Conservation (phyloP, 345 rosid genomes). For the Turritis glabra region DNA sequence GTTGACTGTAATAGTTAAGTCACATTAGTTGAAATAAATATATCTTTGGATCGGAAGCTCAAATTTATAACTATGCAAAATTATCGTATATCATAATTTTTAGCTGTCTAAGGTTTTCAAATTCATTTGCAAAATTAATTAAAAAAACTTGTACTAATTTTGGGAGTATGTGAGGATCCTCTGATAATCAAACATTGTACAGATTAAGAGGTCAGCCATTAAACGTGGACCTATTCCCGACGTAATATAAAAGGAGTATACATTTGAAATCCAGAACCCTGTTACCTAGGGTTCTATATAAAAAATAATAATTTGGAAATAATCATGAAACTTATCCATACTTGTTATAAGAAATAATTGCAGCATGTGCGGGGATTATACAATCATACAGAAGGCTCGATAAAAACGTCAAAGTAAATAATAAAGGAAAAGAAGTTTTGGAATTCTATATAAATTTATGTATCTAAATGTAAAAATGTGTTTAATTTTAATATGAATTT, state of each 20-base stretch:
- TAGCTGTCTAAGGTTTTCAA: neutral
- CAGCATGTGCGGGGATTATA: neutral
- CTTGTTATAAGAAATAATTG: neutral
- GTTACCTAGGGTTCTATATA: neutral
- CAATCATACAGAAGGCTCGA: neutral
- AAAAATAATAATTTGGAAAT: neutral
- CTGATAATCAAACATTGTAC: neutral
- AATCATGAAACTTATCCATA: constrained; percentile 20
- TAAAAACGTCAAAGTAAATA: neutral
- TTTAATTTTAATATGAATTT: neutral
- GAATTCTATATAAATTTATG: neutral
- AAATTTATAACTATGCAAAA: neutral
- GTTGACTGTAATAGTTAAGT: neutral
- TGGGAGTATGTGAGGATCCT: neutral
- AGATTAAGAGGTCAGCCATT: neutral
- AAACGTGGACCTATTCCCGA: neutral
- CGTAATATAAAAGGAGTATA: neutral
- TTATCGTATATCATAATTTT: neutral
- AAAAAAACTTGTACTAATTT: neutral
- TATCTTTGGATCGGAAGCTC: neutral
- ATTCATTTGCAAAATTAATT: neutral
- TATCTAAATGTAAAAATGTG: neutral
- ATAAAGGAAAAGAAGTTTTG: neutral
- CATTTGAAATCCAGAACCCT: constrained; percentile 7
- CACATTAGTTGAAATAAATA: neutral